These are phyloP conservation scores for Apiosordaria backusii DNA, from an alignment of 495 filamentous ascomycete genomes.

Conservation along the genomic window DNA sequence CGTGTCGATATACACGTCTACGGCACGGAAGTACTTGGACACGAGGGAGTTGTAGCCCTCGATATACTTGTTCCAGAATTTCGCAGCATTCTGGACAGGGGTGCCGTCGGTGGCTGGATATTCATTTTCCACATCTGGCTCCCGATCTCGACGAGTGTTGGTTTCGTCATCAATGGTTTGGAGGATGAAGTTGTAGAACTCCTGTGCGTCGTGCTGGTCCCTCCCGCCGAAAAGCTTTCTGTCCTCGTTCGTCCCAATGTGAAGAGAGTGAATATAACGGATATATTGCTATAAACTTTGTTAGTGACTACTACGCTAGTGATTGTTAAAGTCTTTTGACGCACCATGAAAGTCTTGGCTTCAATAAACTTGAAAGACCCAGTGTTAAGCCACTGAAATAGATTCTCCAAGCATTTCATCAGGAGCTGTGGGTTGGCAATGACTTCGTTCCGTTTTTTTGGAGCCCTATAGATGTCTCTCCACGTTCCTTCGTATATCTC, in stretches of 20 bases:
- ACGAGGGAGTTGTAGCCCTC: slow-evolving; percentile 28
- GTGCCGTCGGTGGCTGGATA: slow-evolving; percentile 23
- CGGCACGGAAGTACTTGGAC: slow-evolving; percentile 38
- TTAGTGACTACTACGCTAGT: slow-evolving; percentile 28
- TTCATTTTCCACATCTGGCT: slow-evolving; percentile 17
- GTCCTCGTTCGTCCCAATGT: slow-evolving; percentile 8
- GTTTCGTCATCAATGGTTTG: slow-evolving; percentile 43
- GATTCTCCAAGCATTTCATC: slow-evolving; percentile 66
- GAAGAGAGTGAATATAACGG: slow-evolving; percentile 28
- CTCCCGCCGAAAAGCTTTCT: slow-evolving; percentile 35
- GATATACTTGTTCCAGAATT: slow-evolving; percentile 31
- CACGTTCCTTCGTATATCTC: slow-evolving; percentile 60
- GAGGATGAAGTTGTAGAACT: slow-evolving; percentile 42
- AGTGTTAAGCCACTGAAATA: slow-evolving; percentile 68
- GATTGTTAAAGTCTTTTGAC: slow-evolving; percentile 60
- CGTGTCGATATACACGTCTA: slow-evolving; percentile 28
- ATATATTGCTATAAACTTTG: slow-evolving; percentile 38
- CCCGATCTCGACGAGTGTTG: slow-evolving; percentile 29
- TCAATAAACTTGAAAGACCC: slow-evolving; percentile 53
- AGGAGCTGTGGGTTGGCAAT: slow-evolving; percentile 76
- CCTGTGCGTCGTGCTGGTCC: slow-evolving; percentile 44
- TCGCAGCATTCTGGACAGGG: slow-evolving; percentile 24
- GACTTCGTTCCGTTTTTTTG: slow-evolving; percentile 56
- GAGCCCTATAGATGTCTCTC: slow-evolving; percentile 42
- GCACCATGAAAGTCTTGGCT: slow-evolving; percentile 62